Evolutionary conservation across 169 alveolate species (phyloP).

Genomic region (Pseudocohnilembus persalinus): DNA sequence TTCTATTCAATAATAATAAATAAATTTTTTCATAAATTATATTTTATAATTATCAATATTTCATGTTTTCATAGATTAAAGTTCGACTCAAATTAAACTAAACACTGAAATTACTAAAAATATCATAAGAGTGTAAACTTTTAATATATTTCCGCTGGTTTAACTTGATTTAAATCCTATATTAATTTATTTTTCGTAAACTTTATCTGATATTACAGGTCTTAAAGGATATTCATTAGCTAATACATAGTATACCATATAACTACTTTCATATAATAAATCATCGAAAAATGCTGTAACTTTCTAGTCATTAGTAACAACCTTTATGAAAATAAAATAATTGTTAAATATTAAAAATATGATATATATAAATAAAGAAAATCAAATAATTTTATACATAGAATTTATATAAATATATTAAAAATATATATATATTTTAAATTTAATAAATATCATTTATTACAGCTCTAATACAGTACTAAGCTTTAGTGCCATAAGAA

Average conservation of each 20-base stretch:
- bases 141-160: background rate
- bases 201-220: background rate
- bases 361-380: too few species aligned
- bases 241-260: conserved; percentile 6
- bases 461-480: conserved; percentile 5
- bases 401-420: too few species aligned
- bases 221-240: conserved; percentile 23
- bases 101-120: too few species aligned
- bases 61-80: too few species aligned
- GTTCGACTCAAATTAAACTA: background rate
- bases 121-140: background rate
- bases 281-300: background rate
- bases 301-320: background rate
- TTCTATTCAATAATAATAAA: background rate
- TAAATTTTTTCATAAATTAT: too few species aligned
- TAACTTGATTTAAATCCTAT: background rate
- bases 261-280: background rate
- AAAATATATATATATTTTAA: too few species aligned
- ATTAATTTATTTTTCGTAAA: too few species aligned
- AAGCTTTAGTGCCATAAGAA: background rate
- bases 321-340: background rate
- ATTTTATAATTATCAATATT: too few species aligned
- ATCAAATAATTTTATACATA: too few species aligned
- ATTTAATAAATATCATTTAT: too few species aligned
- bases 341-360: too few species aligned